These are phyloP conservation scores for Phytopythium chamaehyphon DNA, from an alignment of 352 stramenopile genomes.

Conservation along the genomic window DNA sequence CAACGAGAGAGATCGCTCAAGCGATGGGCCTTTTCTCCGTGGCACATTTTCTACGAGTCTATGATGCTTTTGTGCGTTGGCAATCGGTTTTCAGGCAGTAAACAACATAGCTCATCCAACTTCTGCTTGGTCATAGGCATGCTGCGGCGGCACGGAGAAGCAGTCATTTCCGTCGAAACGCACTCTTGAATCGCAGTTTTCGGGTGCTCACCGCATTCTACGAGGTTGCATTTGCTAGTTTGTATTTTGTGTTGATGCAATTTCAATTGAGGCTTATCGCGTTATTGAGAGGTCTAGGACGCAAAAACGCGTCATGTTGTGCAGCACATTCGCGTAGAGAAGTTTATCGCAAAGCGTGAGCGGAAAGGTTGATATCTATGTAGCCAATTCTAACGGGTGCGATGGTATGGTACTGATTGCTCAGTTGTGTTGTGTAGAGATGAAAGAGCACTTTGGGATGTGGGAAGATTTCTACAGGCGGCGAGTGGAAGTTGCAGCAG, in stretches of 20 bases:
- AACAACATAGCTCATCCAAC: too few species aligned
- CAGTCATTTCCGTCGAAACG: conserved; percentile 11
- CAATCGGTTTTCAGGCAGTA: too few species aligned
- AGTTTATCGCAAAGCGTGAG: conserved; percentile 29
- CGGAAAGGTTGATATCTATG: conserved; percentile 22
- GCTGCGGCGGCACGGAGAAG: conserved; percentile 32
- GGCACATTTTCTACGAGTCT: conserved; percentile 35
- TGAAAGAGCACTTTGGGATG: conserved; percentile 16
- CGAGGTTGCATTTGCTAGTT: conserved; percentile 11
- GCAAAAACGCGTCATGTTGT: conserved; percentile 18
- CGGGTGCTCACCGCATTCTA: conserved; percentile 22
- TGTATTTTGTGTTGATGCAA: not conserved
- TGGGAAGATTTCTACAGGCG: conserved; percentile 44
- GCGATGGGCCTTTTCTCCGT: conserved; percentile 29
- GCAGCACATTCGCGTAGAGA: conserved; percentile 17
- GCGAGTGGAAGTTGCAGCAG: conserved; percentile 33
- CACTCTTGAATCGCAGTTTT: conserved; percentile 7
- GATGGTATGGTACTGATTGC: not conserved
- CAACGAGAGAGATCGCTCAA: conserved; percentile 21
- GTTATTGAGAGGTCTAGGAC: conserved; percentile 15
- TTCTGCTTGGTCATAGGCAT: conserved; percentile 21
- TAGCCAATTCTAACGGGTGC: too few species aligned
- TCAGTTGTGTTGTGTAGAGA: conserved; percentile 9
- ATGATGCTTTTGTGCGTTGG: conserved; percentile 37
- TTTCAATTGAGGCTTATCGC: not conserved